Evolutionary conservation across 768 basidiomycete species (phyloP).

Genomic region (Boletus rex-veris): DNA sequence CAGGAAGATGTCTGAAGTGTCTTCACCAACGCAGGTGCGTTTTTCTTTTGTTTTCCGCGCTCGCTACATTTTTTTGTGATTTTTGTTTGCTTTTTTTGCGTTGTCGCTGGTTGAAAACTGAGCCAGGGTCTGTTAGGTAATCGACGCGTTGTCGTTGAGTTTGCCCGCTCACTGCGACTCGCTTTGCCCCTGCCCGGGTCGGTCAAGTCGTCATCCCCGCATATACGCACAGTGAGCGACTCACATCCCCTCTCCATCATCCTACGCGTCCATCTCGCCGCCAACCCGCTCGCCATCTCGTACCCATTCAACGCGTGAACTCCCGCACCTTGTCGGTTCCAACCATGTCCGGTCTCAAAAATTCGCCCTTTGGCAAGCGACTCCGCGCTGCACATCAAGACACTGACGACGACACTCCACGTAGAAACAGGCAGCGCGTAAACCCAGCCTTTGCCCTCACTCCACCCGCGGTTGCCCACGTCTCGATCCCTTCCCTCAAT

Average conservation of each 20-base stretch:
- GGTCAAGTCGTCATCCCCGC: constrained; percentile 6
- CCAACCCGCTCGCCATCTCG: constrained; percentile 1
- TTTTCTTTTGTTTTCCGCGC: neutral
- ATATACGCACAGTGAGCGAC: neutral
- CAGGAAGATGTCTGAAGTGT: neutral
- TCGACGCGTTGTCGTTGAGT: constrained; percentile 30
- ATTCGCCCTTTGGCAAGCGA: constrained; percentile 81
- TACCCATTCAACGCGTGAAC: neutral
- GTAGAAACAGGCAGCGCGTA: constrained; percentile 49
- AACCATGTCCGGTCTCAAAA: constrained; percentile 74
- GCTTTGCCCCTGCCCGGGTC: constrained; percentile 26
- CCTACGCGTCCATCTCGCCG: neutral
- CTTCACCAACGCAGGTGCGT: neutral
- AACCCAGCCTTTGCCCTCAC: constrained; percentile 52
- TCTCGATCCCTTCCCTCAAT: constrained; percentile 55
- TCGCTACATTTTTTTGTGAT: neutral
- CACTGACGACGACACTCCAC: constrained; percentile 47
- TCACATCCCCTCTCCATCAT: neutral
- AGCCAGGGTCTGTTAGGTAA: constrained; percentile 23
- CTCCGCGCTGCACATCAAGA: constrained; percentile 71
- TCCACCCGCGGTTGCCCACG: constrained; percentile 31
- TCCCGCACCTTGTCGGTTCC: neutral
- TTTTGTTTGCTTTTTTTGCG: constrained; percentile 4
- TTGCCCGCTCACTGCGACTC: constrained; percentile 17
- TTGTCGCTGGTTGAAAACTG: constrained; percentile 28